Evolutionary conservation across 129 eudicot genomes (phyloP), one percentile per base, ranked within the genome.

Genomic region (Flaveria ramosissima): DNA sequence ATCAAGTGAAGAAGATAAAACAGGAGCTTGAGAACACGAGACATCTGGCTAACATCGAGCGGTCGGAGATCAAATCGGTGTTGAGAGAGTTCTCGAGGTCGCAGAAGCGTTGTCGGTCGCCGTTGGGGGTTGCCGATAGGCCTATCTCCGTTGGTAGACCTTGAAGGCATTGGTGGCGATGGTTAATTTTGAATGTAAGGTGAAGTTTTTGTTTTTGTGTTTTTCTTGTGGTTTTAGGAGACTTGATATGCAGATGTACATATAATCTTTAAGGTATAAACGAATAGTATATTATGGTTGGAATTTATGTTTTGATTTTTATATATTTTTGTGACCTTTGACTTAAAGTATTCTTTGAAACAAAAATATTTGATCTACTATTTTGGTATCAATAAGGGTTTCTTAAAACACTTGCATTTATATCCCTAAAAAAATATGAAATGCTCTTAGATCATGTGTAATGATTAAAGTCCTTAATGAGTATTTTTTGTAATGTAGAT

Each of bases 11-110:
- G 74, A 89, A 86, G 71, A 86, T 89, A 39, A 84, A 78, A 71
- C 91, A 77, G 45, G 95, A 89, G 77, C 51, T 89, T 71, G 89
- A 86, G 84, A 89, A 86, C 24, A 86, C 85, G 0, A 82, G 74
- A 27, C 82, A 75, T 53, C 88, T 81, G 46, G 72, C 78, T 4
- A 56, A 42, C 30, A 74, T 76, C 71, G 86, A 86, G 53, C 78
- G 71, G 59, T 84, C 83, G 80, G 73, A 71, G 71, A 68, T 83
- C 24, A 83, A 55, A 32, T 70, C 85, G 10, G 78, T 83, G 27
- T 63, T 77, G 52, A 74, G 68, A 9, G 91, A 82, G 69, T 75
- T 80, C 67, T 74, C 80, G 3, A 80, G 79, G 62, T 84, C 46
- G 56, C 84, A 82, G 51, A 73, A 55, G 64, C 87, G 89, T 24